Evolutionary conservation across 768 basidiomycete genomes (phyloP).

Genomic region (Rhodocollybia butyracea): DNA sequence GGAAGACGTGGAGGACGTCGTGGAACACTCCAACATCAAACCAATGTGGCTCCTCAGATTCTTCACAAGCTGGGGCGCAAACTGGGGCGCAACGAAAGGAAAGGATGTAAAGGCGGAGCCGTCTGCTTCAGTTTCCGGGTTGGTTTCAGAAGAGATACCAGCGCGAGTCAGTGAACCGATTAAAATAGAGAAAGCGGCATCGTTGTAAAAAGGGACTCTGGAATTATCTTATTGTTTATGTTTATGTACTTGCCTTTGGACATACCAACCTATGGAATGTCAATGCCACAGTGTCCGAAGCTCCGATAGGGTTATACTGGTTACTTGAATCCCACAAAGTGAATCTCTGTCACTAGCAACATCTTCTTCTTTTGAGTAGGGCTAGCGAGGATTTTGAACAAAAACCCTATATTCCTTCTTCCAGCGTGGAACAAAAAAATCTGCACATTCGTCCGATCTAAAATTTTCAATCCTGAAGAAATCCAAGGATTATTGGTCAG

Average conservation of each 20-base stretch:
- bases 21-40: slow-evolving; percentile 55
- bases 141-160: neutral
- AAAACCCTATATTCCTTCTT: slow-evolving; percentile 2
- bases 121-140: too few species aligned
- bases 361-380: too few species aligned
- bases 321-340: too few species aligned
- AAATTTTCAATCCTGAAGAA: neutral
- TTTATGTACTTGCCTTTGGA: too few species aligned
- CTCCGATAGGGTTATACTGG: too few species aligned
- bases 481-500: neutral
- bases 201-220: neutral
- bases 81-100: slow-evolving; percentile 31
- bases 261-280: too few species aligned
- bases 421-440: slow-evolving; percentile 3
- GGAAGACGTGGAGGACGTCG: slow-evolving; percentile 52
- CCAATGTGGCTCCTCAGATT: slow-evolving; percentile 77
- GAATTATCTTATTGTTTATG: neutral
- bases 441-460: neutral
- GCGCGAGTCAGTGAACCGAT: neutral
- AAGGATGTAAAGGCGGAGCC: neutral
- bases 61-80: slow-evolving; percentile 75
- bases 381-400: too few species aligned
- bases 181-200: neutral
- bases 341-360: too few species aligned
- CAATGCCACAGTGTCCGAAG: too few species aligned